Evolutionary conservation across 108 stramenopile species (phyloP).

Genomic region (Stephanodiscus triporus): DNA sequence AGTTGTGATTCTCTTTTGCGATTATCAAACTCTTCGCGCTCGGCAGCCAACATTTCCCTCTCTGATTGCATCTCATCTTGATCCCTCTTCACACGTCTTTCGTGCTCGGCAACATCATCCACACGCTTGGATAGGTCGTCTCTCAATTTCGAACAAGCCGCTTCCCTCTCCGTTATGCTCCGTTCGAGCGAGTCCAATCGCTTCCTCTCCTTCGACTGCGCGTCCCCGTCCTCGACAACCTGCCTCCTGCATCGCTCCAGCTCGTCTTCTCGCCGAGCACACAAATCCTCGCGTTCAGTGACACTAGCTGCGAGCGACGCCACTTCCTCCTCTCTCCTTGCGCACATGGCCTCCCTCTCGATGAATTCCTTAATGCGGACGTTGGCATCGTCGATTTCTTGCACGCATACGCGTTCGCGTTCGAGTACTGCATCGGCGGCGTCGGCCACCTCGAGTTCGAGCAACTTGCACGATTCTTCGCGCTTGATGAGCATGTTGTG

Average conservation of each 20-base stretch:
- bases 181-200: conserved; percentile 15
- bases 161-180: conserved; percentile 23
- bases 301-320: conserved; percentile 12
- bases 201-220: conserved; percentile 19
- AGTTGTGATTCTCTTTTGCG: conserved; percentile 33
- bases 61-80: conserved; percentile 14
- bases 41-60: not conserved
- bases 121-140: conserved; percentile 9
- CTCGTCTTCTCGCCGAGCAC: conserved; percentile 18
- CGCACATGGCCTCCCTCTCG: conserved; percentile 26
- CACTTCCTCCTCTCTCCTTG: conserved; percentile 19
- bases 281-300: conserved; percentile 14
- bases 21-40: conserved; percentile 18
- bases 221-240: conserved; percentile 8
- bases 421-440: conserved; percentile 37
- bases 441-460: conserved; percentile 24
- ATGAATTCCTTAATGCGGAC: conserved; percentile 35
- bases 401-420: conserved; percentile 38
- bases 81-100: conserved; percentile 10
- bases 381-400: conserved; percentile 40
- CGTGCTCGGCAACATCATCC: conserved; percentile 13
- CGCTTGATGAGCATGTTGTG: not conserved
- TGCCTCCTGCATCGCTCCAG: conserved; percentile 18
- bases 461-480: conserved; percentile 17
- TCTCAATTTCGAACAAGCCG: conserved; percentile 23